Evolutionary conservation across 148 eudicot genomes (phyloP), one percentile per base, ranked within the genome.

Genomic region (Drosera capensis): DNA sequence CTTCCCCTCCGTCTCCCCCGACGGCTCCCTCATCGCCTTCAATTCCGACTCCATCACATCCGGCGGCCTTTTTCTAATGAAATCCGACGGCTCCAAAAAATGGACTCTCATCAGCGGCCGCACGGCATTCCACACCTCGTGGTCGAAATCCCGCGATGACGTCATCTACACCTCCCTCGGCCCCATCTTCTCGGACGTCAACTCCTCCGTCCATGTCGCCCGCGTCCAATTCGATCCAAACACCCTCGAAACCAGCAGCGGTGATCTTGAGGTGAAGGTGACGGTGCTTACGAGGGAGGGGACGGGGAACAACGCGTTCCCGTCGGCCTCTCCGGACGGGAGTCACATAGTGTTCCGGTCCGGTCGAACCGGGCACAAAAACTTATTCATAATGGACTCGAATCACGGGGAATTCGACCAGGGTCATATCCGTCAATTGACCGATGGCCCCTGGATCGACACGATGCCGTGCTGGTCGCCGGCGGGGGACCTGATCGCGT

Each of bases 381-480:
- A 87, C 37, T 57, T 87, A 26, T 82, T 76, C 68, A 58, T 79
- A 37, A 40, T 74, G 5, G 96, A 86, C 45, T 73, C 93, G 1
- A 61, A 55, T 1, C 39, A 69, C 0, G 96, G 96, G 0, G 96
- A 87, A 42, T 51, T 58, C 12, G 52, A 68, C 5, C 72, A 75
- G 0, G 78, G 67, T 2, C 45, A 40, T 21, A 66, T 74, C 15
- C 75, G 73, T 8, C 76, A 58, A 12, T 14, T 87, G 31, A 87
- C 96, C 0, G 68, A 87, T 0, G 94, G 96, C 0, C 60, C 72
- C 0, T 87, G 90, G 78, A 77, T 67, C 1, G 96, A 87, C 41
- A 87, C 96, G 0, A 87, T 87, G 96, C 90, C 94, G 0, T 45
- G 72, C 51, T 87, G 90, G 83, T 87, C 96, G 1, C 96, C 90